Evolutionary conservation across 1,284 basidiomycete species (phyloP).

Genomic region (Rhodotorula sp.): DNA sequence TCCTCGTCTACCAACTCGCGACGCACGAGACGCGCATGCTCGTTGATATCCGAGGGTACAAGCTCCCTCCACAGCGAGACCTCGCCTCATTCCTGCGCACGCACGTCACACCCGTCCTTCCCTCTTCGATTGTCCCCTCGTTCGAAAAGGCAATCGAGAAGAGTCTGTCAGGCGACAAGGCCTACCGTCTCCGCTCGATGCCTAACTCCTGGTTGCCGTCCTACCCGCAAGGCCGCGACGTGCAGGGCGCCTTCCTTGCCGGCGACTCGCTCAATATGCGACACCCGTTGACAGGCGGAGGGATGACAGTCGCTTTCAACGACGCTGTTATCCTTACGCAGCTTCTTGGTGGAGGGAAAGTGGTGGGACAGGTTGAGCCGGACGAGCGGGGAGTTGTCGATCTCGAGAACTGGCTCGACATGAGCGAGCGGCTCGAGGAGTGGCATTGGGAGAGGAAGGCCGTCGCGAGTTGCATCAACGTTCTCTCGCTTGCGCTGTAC

Average conservation of each 20-base stretch:
- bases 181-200: slow-evolving; percentile 73
- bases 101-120: slow-evolving; percentile 75
- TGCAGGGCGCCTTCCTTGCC: slow-evolving; percentile 76
- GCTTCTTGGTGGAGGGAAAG: slow-evolving; percentile 54
- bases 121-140: slow-evolving; percentile 62
- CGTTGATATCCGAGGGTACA: slow-evolving; percentile 76
- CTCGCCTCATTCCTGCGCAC: slow-evolving; percentile 72
- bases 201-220: slow-evolving; percentile 93
- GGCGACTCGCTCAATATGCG: slow-evolving; percentile 99
- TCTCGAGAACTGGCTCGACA: slow-evolving; percentile 61
- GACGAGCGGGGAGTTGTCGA: slow-evolving; percentile 44
- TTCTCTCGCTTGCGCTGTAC: slow-evolving; percentile 84
- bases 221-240: slow-evolving; percentile 65
- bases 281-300: slow-evolving; percentile 94
- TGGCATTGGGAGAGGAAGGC: slow-evolving; percentile 87
- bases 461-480: slow-evolving; percentile 78
- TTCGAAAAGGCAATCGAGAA: slow-evolving; percentile 41
- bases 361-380: slow-evolving; percentile 17
- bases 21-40: slow-evolving; percentile 79
- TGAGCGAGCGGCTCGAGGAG: slow-evolving; percentile 59
- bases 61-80: slow-evolving; percentile 67
- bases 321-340: slow-evolving; percentile 74
- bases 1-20: slow-evolving; percentile 84
- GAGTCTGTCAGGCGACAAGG: slow-evolving; percentile 55
- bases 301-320: slow-evolving; percentile 89